Evolutionary conservation across 1,284 basidiomycete genomes (phyloP).

Genomic region (Sporisorium scitamineum): DNA sequence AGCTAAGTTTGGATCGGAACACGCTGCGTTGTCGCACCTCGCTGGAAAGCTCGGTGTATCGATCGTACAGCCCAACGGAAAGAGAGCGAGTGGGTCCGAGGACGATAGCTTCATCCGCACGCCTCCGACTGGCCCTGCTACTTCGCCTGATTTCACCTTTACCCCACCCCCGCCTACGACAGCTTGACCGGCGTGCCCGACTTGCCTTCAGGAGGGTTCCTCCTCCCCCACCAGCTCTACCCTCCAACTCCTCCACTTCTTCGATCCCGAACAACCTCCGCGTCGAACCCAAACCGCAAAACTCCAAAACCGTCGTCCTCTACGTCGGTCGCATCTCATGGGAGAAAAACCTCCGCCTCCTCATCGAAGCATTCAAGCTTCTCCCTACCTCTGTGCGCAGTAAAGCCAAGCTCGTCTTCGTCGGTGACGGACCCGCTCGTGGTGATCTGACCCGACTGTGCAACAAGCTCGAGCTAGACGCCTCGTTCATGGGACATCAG

Average conservation of each 20-base stretch:
- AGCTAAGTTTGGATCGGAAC: conserved; percentile 30
- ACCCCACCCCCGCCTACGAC: conserved; percentile 66
- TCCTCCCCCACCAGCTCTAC: conserved; percentile 57
- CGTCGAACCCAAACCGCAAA: conserved; percentile 26
- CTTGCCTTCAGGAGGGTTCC: conserved; percentile 42
- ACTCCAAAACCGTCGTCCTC: conserved; percentile 68
- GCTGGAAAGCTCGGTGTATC: conserved; percentile 52
- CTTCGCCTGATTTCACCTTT: conserved; percentile 61
- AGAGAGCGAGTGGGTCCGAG: not conserved
- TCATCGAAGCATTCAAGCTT: conserved; percentile 72
- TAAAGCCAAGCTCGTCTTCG: conserved; percentile 73
- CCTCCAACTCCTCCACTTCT: conserved; percentile 11
- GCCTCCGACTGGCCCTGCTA: conserved; percentile 63
- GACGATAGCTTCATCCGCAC: conserved; percentile 69
- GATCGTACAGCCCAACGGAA: conserved; percentile 15
- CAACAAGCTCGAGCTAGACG: conserved; percentile 71
- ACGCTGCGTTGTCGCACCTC: conserved; percentile 42
- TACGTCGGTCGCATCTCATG: conserved; percentile 72
- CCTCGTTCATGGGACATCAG: conserved; percentile 73
- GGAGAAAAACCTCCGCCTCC: conserved; percentile 75
- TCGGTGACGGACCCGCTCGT: conserved; percentile 74
- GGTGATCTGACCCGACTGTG: conserved; percentile 72
- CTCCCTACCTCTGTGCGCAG: conserved; percentile 59
- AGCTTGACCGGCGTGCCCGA: conserved; percentile 59
- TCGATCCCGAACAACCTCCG: conserved; percentile 15